Percentiles rank a stretch among this genome's conserved stretches.
Evolutionary conservation across 2,329 filamentous ascomycete species (phyloP).

Genomic region (Penicillium hordei): DNA sequence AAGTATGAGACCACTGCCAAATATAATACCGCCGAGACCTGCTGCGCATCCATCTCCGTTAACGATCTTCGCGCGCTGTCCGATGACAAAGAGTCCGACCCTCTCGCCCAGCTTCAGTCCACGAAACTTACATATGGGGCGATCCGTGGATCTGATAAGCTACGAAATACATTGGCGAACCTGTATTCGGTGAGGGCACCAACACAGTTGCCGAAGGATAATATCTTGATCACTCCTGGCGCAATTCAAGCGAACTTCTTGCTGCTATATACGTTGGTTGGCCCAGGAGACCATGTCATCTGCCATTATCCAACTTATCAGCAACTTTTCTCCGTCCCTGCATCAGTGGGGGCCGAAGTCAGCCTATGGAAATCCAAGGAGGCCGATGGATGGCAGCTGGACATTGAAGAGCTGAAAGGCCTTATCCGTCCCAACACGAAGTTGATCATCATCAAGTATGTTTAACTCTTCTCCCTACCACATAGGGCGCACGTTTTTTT

Average conservation of each 20-base stretch:
- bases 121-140: slow-evolving; percentile 69
- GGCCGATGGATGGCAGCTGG: slow-evolving; percentile 65
- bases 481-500: background rate
- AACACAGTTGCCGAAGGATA: slow-evolving; percentile 54
- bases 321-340: slow-evolving; percentile 74
- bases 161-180: slow-evolving; percentile 64
- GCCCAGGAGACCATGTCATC: slow-evolving; percentile 76
- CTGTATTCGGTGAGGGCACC: slow-evolving; percentile 61
- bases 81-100: slow-evolving; percentile 52
- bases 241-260: slow-evolving; percentile 83
- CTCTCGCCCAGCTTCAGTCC: slow-evolving; percentile 46
- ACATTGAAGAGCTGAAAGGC: slow-evolving; percentile 63
- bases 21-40: slow-evolving; percentile 60
- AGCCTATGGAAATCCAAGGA: slow-evolving; percentile 70
- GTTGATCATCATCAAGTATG: slow-evolving; percentile 63
- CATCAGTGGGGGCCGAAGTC: slow-evolving; percentile 72
- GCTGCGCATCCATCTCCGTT: slow-evolving; percentile 57
- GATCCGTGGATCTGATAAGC: slow-evolving; percentile 65
- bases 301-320: slow-evolving; percentile 87
- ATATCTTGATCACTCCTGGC: slow-evolving; percentile 73
- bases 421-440: slow-evolving; percentile 56
- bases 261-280: slow-evolving; percentile 69
- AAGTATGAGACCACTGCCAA: slow-evolving; percentile 53
- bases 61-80: slow-evolving; percentile 53
- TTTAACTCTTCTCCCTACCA: background rate